phyloP scores from a whole-genome alignment of 1,284 basidiomycete genomes.

The Coniferiporia weirii region DNA sequence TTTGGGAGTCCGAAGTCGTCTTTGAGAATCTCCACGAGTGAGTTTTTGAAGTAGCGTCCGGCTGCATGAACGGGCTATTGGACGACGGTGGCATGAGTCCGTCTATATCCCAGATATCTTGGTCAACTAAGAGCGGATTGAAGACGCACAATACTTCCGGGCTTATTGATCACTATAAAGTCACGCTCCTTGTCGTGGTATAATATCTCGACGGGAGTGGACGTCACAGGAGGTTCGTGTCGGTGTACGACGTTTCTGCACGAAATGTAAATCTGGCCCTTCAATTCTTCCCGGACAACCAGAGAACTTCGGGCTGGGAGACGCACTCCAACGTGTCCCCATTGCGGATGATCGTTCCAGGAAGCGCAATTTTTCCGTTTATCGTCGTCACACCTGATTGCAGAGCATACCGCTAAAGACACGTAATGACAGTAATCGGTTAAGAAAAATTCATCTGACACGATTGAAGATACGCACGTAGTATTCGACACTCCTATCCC shows the following conservation, averaged over 20 bases:
- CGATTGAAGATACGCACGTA: conserved; percentile 58
- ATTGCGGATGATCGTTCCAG: conserved; percentile 77
- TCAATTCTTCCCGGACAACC: conserved; percentile 3
- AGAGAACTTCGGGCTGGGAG: not conserved
- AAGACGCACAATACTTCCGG: conserved; percentile 73
- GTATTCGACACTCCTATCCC: conserved; percentile 87
- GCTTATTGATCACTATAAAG: conserved; percentile 92
- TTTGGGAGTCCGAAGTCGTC: conserved; percentile 81
- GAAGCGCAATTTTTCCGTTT: conserved; percentile 79
- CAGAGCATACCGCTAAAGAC: conserved; percentile 74
- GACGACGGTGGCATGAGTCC: not conserved
- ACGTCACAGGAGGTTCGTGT: conserved; percentile 94
- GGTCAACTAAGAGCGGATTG: conserved; percentile 5
- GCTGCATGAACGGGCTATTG: conserved; percentile 82
- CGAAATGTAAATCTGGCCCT: conserved; percentile 12
- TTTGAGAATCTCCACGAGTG: conserved; percentile 83
- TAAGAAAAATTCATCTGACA: conserved; percentile 6
- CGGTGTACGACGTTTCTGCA: conserved; percentile 87
- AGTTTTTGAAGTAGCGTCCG: conserved; percentile 85
- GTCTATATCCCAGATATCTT: not conserved
- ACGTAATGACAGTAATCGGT: conserved; percentile 13
- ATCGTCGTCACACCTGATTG: conserved; percentile 94
- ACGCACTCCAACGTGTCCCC: conserved; percentile 89
- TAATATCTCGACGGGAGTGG: conserved; percentile 80
- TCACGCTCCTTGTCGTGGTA: conserved; percentile 72